Evolutionary conservation across 805 yeast genomes (phyloP).

Genomic region (Wilhelminamyces savonicus): DNA sequence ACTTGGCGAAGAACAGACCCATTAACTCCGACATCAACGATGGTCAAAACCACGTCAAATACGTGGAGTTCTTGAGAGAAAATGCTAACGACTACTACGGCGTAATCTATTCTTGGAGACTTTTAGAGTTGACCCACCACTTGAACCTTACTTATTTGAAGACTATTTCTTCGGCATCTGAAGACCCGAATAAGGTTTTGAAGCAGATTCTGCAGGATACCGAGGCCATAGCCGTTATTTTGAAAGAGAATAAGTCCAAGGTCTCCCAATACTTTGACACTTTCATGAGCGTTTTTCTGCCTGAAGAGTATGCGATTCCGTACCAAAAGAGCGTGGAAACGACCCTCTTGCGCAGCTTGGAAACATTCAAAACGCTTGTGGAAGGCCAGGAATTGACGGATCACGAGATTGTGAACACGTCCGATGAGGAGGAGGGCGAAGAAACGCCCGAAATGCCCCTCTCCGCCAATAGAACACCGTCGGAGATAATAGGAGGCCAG

Average conservation of each 20-base stretch:
- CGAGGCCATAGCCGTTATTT: constrained; percentile 9
- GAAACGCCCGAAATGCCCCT: constrained; percentile 6
- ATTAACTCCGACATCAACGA: constrained; percentile 20
- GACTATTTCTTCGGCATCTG: constrained; percentile 3
- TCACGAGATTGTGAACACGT: constrained; percentile 11
- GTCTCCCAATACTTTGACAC: constrained; percentile 12
- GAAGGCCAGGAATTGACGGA: constrained; percentile 30
- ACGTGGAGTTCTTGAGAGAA: constrained; percentile 21
- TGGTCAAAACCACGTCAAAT: constrained; percentile 24
- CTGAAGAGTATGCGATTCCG: constrained; percentile 10
- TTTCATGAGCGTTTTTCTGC: constrained; percentile 19
- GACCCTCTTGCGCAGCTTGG: constrained; percentile 13
- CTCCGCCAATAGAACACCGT: background rate
- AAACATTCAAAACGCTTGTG: constrained; percentile 11
- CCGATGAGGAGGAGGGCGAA: constrained; percentile 10
- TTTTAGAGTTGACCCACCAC: constrained; percentile 27
- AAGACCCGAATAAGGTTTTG: too few species aligned
- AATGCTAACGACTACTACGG: constrained; percentile 17
- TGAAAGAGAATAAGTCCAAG: constrained; percentile 3
- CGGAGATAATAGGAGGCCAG: constrained; percentile 4
- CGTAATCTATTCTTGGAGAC: constrained; percentile 28
- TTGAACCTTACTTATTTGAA: constrained; percentile 24
- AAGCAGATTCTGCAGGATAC: constrained; percentile 8
- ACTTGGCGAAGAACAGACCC: constrained; percentile 14
- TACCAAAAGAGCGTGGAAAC: constrained; percentile 11